Evolutionary conservation across 495 filamentous ascomycete genomes (phyloP).

Genomic region (Choiromyces venosus): DNA sequence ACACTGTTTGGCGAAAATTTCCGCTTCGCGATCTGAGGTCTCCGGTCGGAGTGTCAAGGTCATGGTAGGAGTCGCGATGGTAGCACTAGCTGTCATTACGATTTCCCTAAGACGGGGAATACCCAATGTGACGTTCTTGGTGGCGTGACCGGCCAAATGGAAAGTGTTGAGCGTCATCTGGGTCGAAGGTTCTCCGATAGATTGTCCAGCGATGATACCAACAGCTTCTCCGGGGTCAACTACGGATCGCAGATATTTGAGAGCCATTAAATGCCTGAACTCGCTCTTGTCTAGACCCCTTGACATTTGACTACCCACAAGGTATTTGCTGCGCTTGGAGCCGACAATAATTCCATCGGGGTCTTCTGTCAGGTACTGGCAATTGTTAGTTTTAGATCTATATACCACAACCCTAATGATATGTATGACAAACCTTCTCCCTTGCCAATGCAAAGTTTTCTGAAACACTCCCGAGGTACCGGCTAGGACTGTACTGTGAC

Average conservation of each 20-base stretch:
- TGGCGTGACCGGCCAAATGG: slow-evolving; percentile 96
- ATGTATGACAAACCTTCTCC: slow-evolving; percentile 49
- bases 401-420: neutral
- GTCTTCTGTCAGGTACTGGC: slow-evolving; percentile 69
- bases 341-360: slow-evolving; percentile 63
- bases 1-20: slow-evolving; percentile 85
- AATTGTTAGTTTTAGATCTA: slow-evolving; percentile 39
- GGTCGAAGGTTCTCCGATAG: slow-evolving; percentile 92
- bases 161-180: slow-evolving; percentile 99
- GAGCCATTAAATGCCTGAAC: slow-evolving; percentile 73
- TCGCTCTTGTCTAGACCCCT: slow-evolving; percentile 55
- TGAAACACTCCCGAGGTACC: slow-evolving; percentile 76
- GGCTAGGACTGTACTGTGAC: slow-evolving; percentile 65
- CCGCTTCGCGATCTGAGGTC: slow-evolving; percentile 60
- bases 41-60: slow-evolving; percentile 72
- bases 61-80: slow-evolving; percentile 89
- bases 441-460: slow-evolving; percentile 69
- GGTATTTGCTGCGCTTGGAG: slow-evolving; percentile 60
- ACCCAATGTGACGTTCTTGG: slow-evolving; percentile 98
- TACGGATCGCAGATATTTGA: slow-evolving; percentile 87
- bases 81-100: slow-evolving; percentile 88
- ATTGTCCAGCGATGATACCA: slow-evolving; percentile 93
- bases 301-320: slow-evolving; percentile 46
- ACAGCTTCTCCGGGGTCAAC: slow-evolving; percentile 98
- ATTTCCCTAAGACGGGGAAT: slow-evolving; percentile 97